These are phyloP conservation scores for Dactylellina drechsleri DNA, from an alignment of 2,329 filamentous ascomycete genomes.

Conservation along the genomic window DNA sequence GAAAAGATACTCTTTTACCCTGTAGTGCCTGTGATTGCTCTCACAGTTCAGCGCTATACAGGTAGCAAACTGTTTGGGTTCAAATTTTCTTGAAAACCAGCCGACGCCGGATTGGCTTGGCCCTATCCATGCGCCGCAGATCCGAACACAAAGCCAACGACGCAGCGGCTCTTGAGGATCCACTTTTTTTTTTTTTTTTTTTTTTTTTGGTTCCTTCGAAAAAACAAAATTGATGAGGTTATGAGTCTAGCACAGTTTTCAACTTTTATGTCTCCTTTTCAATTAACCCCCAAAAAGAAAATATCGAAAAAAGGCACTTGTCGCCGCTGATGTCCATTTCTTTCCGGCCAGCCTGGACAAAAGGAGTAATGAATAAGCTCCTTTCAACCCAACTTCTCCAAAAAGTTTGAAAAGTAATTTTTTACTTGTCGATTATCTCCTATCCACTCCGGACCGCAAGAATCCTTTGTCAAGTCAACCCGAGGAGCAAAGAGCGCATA, in stretches of 20 bases:
- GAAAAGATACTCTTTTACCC: background rate
- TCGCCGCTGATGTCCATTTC: slow-evolving; percentile 2
- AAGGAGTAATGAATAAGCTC: background rate
- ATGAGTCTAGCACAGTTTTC: background rate
- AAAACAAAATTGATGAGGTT: background rate
- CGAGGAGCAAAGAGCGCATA: slow-evolving; percentile 9
- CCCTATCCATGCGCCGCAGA: slow-evolving; percentile 22
- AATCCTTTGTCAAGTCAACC: slow-evolving; percentile 34
- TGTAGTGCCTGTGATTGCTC: slow-evolving; percentile 12
- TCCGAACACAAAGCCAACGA: background rate
- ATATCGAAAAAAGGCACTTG: background rate
- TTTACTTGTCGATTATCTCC: background rate
- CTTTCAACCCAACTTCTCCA: background rate
- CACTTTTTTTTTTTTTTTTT: background rate
- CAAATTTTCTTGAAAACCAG: background rate
- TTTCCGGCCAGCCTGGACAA: background rate
- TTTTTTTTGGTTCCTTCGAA: background rate
- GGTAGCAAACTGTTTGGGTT: slow-evolving; percentile 22
- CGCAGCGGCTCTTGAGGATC: slow-evolving; percentile 11
- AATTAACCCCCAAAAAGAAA: background rate
- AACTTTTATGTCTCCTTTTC: background rate
- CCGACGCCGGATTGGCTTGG: slow-evolving; percentile 30
- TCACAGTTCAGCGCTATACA: slow-evolving; percentile 17
- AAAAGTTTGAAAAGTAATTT: background rate
- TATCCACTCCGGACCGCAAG: background rate